Evolutionary conservation across 2,329 filamentous ascomycete genomes (phyloP), one percentile per base, ranked within the genome.

Genomic region (Rutstroemia sp.): DNA sequence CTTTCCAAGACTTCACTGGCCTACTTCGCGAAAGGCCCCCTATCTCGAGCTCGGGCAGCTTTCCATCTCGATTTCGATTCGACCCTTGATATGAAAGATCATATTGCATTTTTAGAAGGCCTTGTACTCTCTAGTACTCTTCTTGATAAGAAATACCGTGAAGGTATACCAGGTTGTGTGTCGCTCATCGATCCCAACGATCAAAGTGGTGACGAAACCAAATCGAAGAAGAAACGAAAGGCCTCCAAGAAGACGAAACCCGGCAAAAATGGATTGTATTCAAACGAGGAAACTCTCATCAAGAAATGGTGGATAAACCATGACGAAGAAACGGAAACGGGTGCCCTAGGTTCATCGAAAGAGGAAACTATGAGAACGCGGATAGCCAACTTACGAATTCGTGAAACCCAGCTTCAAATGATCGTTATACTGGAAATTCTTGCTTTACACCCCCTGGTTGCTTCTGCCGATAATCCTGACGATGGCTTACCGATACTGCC

Each of bases 21-120:
- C 57, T 94, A 92, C 70, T 92, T 92, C 70, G 86, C 86, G 19
- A 94, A 94, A 73, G 89, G 88, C 0, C 87, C 89, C 1, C 73
- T 94, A 19, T 89, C 88, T 46, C 80, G 88, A 63, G 85, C 87
- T 47, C 81, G 88, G 58, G 86, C 85, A 48, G 80, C 84, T 14
- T 89, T 89, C 60, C 81, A 84, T 57, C 72, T 83, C 14, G 79
- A 83, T 59, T 79, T 80, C 51, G 81, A 86, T 67, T 74, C 78
- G 6, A 80, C 77, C 21, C 71, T 85, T 19, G 76, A 83, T 42
- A 82, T 86, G 70, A 72, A 74, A 23, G 81, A 89, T 50, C 73
- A 92, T 17, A 76, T 87, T 8, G 74, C 78, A 0, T 91, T 89
- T 63, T 68, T 92, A n/a, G 83, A 85, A 63, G 78, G 78, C 50